Evolutionary conservation across 1,284 basidiomycete species (phyloP).

Genomic region (Psilocybe mexicana): DNA sequence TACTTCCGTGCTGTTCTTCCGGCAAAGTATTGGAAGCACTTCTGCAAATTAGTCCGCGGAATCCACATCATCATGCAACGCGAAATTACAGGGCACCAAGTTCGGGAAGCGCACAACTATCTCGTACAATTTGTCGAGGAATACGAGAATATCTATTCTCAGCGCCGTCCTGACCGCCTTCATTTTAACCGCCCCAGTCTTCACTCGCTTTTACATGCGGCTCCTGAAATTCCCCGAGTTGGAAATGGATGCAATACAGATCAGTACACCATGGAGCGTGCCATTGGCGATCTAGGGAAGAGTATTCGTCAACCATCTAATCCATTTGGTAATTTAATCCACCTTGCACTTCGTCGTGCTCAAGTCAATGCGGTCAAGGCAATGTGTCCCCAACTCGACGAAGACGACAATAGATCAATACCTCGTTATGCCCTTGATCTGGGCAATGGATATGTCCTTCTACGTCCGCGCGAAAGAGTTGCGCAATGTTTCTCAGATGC

Average conservation of each 20-base stretch:
- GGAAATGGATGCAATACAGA: constrained; percentile 10
- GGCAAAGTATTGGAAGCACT: constrained; percentile 30
- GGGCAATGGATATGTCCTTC: constrained; percentile 17
- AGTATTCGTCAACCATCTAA: constrained; percentile 29
- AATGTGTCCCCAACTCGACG: constrained; percentile 14
- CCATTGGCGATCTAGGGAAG: constrained; percentile 30
- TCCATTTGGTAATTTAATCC: constrained; percentile 27
- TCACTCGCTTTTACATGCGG: constrained; percentile 26
- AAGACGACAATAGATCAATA: not conserved
- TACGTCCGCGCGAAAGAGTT: not conserved
- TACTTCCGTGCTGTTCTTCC: constrained; percentile 34
- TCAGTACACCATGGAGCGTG: constrained; percentile 32
- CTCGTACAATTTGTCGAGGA: constrained; percentile 26
- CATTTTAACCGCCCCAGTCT: constrained; percentile 28
- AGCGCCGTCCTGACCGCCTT: constrained; percentile 23
- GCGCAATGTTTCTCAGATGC: not conserved
- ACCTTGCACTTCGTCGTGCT: constrained; percentile 17
- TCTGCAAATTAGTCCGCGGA: constrained; percentile 35
- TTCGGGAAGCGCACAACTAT: constrained; percentile 16
- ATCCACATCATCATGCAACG: constrained; percentile 32
- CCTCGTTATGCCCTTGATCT: constrained; percentile 7
- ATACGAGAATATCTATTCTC: constrained; percentile 32
- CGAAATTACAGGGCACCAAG: constrained; percentile 20
- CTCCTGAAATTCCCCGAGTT: constrained; percentile 20
- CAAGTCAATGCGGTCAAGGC: constrained; percentile 27